Base-by-base conservation (phyloP, 495 filamentous ascomycete species). In the Annulohypoxylon stygium region DNA sequence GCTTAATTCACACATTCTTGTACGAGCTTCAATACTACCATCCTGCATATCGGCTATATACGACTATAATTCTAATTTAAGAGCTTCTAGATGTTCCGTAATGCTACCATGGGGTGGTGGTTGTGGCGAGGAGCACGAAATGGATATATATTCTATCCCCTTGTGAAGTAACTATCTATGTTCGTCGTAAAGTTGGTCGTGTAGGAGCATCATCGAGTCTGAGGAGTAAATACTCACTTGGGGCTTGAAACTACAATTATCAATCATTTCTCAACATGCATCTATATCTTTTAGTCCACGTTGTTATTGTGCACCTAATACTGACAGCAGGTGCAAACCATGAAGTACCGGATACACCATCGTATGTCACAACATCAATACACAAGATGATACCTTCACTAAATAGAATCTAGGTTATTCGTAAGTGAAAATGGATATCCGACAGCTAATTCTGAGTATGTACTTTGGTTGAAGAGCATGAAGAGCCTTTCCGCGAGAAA, bases 11-110 rank as follows among this genome's bases (percentile, higher is more conserved):
- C 12, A 4, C 58, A 16, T 12, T 43, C 37, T 16, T 47, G 11
- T 41, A 26, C 39, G 8, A 47, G 1, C 34, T 50, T 12, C 48
- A 43, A 65, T 69, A 33, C 39, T 48, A 69, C 71, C 37, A n/a
- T 57, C 14, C 25, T 33, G 71, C 65, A 69, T 69, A 18, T 45
- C 71, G 71, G 66, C 66, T 74, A 74, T 74, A 69, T 74, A 41
- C 26, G 20, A 48, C 26, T 51, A 30, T 30, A 41, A 11, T 45
- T 26, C 33, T 16, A 34, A 59, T 61, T 0, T 30, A 59, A 47
- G 2, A n/a, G 1, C 48, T 34, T 36, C 30, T 36, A 58, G 30
- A 47, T 39, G 1, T 39, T 41, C 36, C 53, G 53, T 10, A 57
- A 55, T 20, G 25, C 4, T 39, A 43, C 14, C 4, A 30, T 58